Conservation (phyloP, 2,329 filamentous ascomycete species). For the Penicillium paneum region DNA sequence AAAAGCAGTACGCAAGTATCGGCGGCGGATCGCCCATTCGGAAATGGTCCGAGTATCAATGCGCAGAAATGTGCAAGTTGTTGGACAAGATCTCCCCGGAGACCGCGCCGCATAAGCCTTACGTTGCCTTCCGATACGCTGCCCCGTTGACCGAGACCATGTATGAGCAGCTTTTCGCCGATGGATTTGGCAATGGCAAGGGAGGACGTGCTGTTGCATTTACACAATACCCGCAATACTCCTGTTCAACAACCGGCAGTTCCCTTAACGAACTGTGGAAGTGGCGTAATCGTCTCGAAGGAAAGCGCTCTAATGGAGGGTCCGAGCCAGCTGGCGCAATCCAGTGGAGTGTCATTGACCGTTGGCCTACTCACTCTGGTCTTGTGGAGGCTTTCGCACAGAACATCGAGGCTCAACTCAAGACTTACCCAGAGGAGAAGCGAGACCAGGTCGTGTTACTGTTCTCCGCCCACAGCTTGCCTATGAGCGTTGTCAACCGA, state of each 20-base stretch:
- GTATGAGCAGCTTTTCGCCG: slow-evolving; percentile 76
- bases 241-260: slow-evolving; percentile 93
- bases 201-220: slow-evolving; percentile 95
- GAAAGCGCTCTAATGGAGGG: slow-evolving; percentile 59
- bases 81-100: slow-evolving; percentile 87
- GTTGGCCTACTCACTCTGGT: slow-evolving; percentile 90
- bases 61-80: slow-evolving; percentile 93
- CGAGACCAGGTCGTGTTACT: slow-evolving; percentile 78
- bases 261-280: slow-evolving; percentile 98
- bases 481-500: slow-evolving; percentile 96
- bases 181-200: slow-evolving; percentile 85
- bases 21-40: slow-evolving; percentile 97
- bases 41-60: slow-evolving; percentile 96
- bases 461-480: slow-evolving; percentile 92
- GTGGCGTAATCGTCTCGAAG: slow-evolving; percentile 82
- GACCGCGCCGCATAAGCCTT: slow-evolving; percentile 94
- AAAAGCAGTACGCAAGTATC: slow-evolving; percentile 92
- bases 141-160: slow-evolving; percentile 90
- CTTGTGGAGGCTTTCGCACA: slow-evolving; percentile 87
- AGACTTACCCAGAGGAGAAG: slow-evolving; percentile 77
- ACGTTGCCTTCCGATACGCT: slow-evolving; percentile 95
- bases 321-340: slow-evolving; percentile 65
- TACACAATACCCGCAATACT: slow-evolving; percentile 98
- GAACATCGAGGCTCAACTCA: slow-evolving; percentile 83
- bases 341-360: slow-evolving; percentile 94